Percentiles rank a stretch among this genome's conserved stretches.
Evolutionary conservation across 192 early-diverging fungal genomes (phyloP).

Genomic region (Geranomyces variabilis): DNA sequence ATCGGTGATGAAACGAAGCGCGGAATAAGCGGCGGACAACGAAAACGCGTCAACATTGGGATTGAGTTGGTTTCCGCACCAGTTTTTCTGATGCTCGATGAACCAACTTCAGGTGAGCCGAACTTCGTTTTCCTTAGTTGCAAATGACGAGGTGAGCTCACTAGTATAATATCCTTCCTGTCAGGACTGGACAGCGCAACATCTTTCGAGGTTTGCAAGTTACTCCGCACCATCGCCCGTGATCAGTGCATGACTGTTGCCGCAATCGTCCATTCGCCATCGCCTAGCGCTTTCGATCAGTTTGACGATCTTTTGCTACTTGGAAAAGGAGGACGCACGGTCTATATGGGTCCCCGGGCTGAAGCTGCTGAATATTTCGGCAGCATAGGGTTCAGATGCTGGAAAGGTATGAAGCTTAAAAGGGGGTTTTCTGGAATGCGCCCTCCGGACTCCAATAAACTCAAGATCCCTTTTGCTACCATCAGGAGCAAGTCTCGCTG

Average conservation of each 20-base stretch:
- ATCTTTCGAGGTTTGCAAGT: conserved; percentile 61
- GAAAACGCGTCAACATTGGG: conserved; percentile 78
- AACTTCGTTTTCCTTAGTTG: too few species aligned
- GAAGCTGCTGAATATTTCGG: conserved; percentile 56
- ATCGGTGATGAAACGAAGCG: conserved; percentile 66
- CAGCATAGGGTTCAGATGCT: conserved; percentile 45
- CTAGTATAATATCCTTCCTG: too few species aligned
- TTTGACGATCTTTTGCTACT: conserved; percentile 75
- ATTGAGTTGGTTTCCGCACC: conserved; percentile 70
- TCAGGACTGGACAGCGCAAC: conserved; percentile 72
- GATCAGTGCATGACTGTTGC: conserved; percentile 65
- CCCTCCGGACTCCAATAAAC: not conserved
- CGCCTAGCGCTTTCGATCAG: conserved; percentile 64
- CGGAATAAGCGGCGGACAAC: conserved; percentile 73
- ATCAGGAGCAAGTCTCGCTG: conserved; percentile 48
- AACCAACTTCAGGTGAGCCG: conserved; percentile 53
- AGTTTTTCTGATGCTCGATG: conserved; percentile 68
- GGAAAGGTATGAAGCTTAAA: not conserved
- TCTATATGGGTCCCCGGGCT: conserved; percentile 64
- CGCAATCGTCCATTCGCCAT: conserved; percentile 75
- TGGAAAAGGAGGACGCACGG: conserved; percentile 67
- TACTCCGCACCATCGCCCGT: conserved; percentile 63
- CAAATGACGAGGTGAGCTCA: too few species aligned
- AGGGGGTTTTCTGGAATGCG: too few species aligned
- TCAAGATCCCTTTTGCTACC: conserved; percentile 11